A percentile compares a stretch with the other conserved stretches of the same genome.
Conservation (phyloP, 805 yeast species). For the Kluyveromyces aestuarii region DNA sequence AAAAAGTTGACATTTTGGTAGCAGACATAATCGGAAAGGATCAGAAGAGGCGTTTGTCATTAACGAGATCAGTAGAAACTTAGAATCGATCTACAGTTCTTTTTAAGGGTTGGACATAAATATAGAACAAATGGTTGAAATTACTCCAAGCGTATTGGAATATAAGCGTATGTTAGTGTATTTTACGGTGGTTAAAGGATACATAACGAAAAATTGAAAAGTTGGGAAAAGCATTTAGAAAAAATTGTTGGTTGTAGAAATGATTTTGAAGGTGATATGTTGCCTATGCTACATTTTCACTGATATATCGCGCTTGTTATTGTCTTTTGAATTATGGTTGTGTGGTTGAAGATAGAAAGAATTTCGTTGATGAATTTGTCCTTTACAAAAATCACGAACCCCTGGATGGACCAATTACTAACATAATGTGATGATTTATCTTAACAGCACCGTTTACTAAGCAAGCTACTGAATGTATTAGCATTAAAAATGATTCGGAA, state of each 20-base stretch:
- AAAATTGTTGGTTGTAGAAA: background rate
- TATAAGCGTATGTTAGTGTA: slow-evolving; percentile 56
- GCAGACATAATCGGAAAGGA: too few species aligned
- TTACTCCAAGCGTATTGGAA: slow-evolving; percentile 63
- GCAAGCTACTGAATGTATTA: slow-evolving; percentile 52
- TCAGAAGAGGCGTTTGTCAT: too few species aligned
- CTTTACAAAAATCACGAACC: background rate
- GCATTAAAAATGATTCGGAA: slow-evolving; percentile 47
- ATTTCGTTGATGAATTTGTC: background rate
- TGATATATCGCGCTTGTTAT: too few species aligned
- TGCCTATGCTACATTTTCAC: too few species aligned
- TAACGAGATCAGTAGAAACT: background rate
- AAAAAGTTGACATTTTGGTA: background rate
- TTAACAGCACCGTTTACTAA: slow-evolving; percentile 62
- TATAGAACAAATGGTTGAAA: slow-evolving; percentile 41
- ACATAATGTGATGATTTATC: background rate
- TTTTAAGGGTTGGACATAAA: background rate
- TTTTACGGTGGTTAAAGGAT: background rate
- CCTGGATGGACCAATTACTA: background rate
- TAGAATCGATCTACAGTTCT: background rate
- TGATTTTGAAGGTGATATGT: too few species aligned
- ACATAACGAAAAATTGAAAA: background rate
- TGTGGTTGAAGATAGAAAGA: too few species aligned
- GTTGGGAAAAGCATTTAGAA: background rate
- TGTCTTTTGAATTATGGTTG: too few species aligned